phyloP scores from a whole-genome alignment of 768 basidiomycete genomes.

The Rhodotorula sphaerocarpa region DNA sequence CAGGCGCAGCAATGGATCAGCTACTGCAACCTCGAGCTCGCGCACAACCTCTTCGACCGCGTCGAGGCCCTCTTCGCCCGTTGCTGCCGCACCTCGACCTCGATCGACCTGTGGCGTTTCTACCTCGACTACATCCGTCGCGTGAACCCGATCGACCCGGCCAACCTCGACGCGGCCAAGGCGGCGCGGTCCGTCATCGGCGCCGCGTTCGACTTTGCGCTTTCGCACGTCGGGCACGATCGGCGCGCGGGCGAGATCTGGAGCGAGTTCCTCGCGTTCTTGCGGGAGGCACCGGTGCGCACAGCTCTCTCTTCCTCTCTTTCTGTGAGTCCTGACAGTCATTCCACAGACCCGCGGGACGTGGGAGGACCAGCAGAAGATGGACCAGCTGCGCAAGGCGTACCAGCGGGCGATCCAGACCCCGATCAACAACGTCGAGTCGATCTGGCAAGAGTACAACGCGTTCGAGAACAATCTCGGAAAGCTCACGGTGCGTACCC shows the following conservation, averaged over 20 bases:
- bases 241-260: constrained; percentile 87
- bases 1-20: constrained; percentile 76
- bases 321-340: not conserved
- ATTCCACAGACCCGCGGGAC: constrained; percentile 58
- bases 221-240: constrained; percentile 81
- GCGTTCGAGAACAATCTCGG: constrained; percentile 82
- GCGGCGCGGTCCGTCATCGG: constrained; percentile 66
- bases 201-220: constrained; percentile 86
- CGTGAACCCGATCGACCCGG: constrained; percentile 46
- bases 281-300: constrained; percentile 68
- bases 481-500: constrained; percentile 60
- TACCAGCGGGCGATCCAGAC: constrained; percentile 92
- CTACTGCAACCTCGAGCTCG: constrained; percentile 56
- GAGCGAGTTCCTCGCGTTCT: constrained; percentile 85
- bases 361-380: constrained; percentile 93
- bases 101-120: constrained; percentile 83
- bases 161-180: constrained; percentile 41
- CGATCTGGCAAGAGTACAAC: constrained; percentile 87
- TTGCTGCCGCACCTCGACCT: constrained; percentile 74
- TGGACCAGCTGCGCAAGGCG: constrained; percentile 81
- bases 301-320: not conserved
- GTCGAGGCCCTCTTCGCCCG: constrained; percentile 84
- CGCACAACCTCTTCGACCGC: constrained; percentile 55
- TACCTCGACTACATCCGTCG: constrained; percentile 89
- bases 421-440: constrained; percentile 85